Percentiles rank a stretch among this genome's conserved stretches.
These are phyloP conservation scores for Porodaedalea pini DNA, from an alignment of 1,284 basidiomycete species.

Conservation along the genomic window DNA sequence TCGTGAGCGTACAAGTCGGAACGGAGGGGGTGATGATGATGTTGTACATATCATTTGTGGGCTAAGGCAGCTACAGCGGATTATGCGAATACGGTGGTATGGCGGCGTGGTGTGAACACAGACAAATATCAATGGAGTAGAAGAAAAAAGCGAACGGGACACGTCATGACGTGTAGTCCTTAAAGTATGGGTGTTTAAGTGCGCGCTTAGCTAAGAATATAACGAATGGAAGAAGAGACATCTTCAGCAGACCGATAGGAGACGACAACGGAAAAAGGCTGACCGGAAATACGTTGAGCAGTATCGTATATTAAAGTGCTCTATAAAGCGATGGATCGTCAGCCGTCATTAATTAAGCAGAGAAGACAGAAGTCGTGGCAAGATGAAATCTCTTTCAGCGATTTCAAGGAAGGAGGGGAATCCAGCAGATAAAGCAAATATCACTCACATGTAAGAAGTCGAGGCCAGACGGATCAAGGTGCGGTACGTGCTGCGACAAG, in stretches of 20 bases:
- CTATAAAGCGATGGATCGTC: slow-evolving; percentile 40
- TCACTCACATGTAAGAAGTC: slow-evolving; percentile 72
- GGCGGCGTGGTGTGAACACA: neutral
- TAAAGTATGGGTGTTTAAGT: slow-evolving; percentile 79
- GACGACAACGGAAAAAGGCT: slow-evolving; percentile 24
- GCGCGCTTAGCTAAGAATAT: slow-evolving; percentile 73
- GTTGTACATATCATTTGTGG: slow-evolving; percentile 12
- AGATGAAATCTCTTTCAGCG: neutral
- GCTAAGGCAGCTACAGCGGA: slow-evolving; percentile 1
- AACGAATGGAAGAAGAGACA: slow-evolving; percentile 15
- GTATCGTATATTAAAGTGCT: slow-evolving; percentile 90
- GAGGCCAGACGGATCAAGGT: slow-evolving; percentile 67
- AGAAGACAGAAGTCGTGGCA: neutral
- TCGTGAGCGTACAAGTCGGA: neutral
- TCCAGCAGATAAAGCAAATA: neutral
- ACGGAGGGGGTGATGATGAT: slow-evolving; percentile 2
- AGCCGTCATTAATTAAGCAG: neutral
- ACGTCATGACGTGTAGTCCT: slow-evolving; percentile 40
- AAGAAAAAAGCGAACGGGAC: neutral
- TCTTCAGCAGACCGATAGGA: neutral
- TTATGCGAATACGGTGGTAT: slow-evolving; percentile 2
- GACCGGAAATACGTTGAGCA: slow-evolving; percentile 89
- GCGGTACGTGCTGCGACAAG: slow-evolving; percentile 62
- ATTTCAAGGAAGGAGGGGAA: neutral
- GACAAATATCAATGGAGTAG: neutral